A percentile compares a stretch with the other conserved stretches of the same genome.
Conservation (phyloP, 2,329 filamentous ascomycete species). For the Paraphaeosphaeria minitans region DNA sequence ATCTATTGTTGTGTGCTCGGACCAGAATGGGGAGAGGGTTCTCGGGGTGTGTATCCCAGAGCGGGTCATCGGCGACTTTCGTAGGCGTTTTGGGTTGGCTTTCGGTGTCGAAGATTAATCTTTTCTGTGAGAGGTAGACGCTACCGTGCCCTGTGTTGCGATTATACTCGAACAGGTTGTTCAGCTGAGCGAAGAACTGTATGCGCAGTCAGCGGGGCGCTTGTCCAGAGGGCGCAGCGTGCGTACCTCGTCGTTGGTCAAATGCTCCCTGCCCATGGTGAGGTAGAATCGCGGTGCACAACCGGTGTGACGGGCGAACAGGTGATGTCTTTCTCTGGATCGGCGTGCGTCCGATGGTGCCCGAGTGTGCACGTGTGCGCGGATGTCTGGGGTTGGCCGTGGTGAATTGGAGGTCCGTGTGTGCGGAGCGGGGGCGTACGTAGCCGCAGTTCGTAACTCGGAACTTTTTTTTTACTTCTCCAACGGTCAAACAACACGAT, state of each 20-base stretch:
- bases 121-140: slow-evolving; percentile 77
- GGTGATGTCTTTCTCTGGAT: slow-evolving; percentile 17
- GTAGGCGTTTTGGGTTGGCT: slow-evolving; percentile 40
- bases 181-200: slow-evolving; percentile 75
- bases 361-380: slow-evolving; percentile 15
- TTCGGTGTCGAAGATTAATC: slow-evolving; percentile 56
- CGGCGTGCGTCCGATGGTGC: not conserved
- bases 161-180: slow-evolving; percentile 68
- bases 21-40: slow-evolving; percentile 75
- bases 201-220: slow-evolving; percentile 9
- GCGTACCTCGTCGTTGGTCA: slow-evolving; percentile 66
- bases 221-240: slow-evolving; percentile 7
- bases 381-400: slow-evolving; percentile 5
- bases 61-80: slow-evolving; percentile 56
- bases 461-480: slow-evolving; percentile 26
- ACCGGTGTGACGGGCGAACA: not conserved
- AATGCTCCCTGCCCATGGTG: slow-evolving; percentile 56
- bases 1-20: slow-evolving; percentile 78
- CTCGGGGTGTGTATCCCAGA: slow-evolving; percentile 65
- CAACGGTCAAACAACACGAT: slow-evolving; percentile 33
- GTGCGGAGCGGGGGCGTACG: slow-evolving; percentile 30
- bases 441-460: slow-evolving; percentile 37
- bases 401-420: slow-evolving; percentile 14
- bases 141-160: slow-evolving; percentile 74
- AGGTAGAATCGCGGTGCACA: slow-evolving; percentile 17